Percentiles rank a stretch among this genome's conserved stretches.
phyloP scores from a whole-genome alignment of 192 early-diverging fungal species.

The Entomortierella chlamydospora region DNA sequence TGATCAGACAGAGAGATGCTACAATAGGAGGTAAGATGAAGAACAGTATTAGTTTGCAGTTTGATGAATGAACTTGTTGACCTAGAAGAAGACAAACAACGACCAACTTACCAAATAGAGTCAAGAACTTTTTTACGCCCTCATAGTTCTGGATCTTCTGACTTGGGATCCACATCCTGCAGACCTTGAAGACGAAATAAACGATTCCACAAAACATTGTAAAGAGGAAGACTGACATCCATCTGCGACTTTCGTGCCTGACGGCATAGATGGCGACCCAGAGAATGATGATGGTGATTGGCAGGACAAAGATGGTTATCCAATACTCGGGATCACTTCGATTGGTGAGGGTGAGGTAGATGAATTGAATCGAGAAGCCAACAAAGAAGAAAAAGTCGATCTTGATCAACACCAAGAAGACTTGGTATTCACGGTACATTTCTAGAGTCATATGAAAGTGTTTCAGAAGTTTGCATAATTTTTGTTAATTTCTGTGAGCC shows the following conservation, averaged over 20 bases:
- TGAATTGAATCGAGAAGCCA: slow-evolving; percentile 79
- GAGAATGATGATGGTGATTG: slow-evolving; percentile 69
- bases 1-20: slow-evolving; percentile 61
- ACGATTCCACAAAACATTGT: slow-evolving; percentile 70
- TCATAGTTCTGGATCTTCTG: slow-evolving; percentile 56
- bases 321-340: slow-evolving; percentile 61
- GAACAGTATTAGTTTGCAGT: neutral
- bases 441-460: slow-evolving; percentile 38
- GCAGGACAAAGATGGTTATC: slow-evolving; percentile 67
- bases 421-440: slow-evolving; percentile 79
- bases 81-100: too few relatives aligned
- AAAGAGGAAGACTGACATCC: slow-evolving; percentile 71
- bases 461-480: too few relatives aligned
- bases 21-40: neutral
- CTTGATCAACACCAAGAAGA: slow-evolving; percentile 85
- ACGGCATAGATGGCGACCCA: slow-evolving; percentile 76
- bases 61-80: too few relatives aligned
- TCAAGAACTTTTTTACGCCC: slow-evolving; percentile 70
- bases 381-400: slow-evolving; percentile 87
- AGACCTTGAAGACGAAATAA: slow-evolving; percentile 79
- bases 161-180: slow-evolving; percentile 66
- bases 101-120: slow-evolving; percentile 71
- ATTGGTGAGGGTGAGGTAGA: slow-evolving; percentile 75
- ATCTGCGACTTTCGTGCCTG: slow-evolving; percentile 69
- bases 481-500: too few relatives aligned